Percentiles rank a stretch among this genome's conserved stretches.
Conservation (phyloP, 768 basidiomycete species). For the Lactarius sanguifluus region DNA sequence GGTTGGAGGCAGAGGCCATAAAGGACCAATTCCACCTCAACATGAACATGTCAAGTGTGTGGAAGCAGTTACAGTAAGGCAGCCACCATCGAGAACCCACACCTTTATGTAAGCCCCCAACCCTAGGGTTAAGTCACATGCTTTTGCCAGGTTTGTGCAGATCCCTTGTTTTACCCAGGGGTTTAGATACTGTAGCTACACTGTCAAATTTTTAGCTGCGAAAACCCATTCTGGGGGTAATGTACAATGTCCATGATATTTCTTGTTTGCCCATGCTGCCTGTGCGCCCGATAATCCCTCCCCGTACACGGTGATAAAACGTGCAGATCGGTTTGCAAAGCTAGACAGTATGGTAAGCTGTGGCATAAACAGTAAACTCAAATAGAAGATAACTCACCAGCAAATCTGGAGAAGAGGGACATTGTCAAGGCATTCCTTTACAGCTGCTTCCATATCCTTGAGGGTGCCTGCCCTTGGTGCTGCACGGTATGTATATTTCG, state of each 20-base stretch:
- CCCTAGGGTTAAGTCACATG: not conserved
- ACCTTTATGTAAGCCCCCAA: not conserved
- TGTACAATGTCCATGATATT: constrained; percentile 36
- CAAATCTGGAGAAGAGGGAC: not conserved
- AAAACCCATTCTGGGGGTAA: not conserved
- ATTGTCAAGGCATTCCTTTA: not conserved
- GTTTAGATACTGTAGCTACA: too few species aligned
- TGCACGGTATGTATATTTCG: not conserved
- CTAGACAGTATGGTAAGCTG: constrained; percentile 14
- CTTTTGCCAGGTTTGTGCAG: not conserved
- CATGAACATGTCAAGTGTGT: too few species aligned
- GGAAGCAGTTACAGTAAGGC: too few species aligned
- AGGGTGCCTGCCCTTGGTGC: not conserved
- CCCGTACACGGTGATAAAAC: constrained; percentile 34
- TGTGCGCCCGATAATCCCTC: constrained; percentile 35
- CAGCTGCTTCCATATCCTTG: not conserved
- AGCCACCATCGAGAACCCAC: too few species aligned
- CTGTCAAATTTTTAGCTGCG: too few species aligned
- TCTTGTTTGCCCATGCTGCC: constrained; percentile 36
- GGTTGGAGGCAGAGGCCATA: too few species aligned
- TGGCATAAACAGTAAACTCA: not conserved
- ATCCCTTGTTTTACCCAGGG: too few species aligned
- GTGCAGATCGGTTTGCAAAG: constrained; percentile 32
- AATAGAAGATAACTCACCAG: not conserved
- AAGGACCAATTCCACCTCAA: too few species aligned